Evolutionary conservation across 1,284 basidiomycete genomes (phyloP), one percentile per base, ranked within the genome.

Genomic region (Sanghuangporus sanghuang): DNA sequence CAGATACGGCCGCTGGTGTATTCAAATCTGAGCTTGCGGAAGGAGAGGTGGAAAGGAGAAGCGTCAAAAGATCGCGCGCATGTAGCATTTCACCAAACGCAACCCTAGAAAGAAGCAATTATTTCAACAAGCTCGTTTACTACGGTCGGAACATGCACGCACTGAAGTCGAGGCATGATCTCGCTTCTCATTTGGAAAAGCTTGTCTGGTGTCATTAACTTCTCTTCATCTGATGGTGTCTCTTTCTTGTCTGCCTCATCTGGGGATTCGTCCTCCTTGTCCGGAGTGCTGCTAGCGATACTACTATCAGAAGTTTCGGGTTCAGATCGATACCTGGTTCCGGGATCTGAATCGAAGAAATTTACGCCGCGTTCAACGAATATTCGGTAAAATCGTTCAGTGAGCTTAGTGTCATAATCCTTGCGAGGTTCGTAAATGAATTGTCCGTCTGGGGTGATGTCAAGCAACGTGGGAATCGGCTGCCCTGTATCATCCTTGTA

Each of bases 1-100:
- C 2, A 38, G 63, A 6, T 60, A 32, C 5, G 67, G 49, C 23
- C 12, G 67, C 64, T 27, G 68, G 38, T 6, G 67, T 61, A 44
- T 53, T 62, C n/a, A 64, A 55, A 23, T 60, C 53, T n/a, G 68
- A 46, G 27, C 49, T 9, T 53, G 55, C 42, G 54, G 56, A 38
- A 48, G 66, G 54, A 18, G 69, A 56, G 14, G 69, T 75, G 14
- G 86, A 74, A 4, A 90, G 73, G 32, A 88, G 77, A 32, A 82
- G 71, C 27, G 75, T 75, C 32, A 93, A 74, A 36, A 93, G 75
- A 66, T 91, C 88, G 68, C 81, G 82, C 12, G 89, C 89, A 64
- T 87, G 85, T 6, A 81, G 81, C 82, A 93, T 89, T 74, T 93
- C 91, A 68, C 89, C 89, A 52, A 85, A 73, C 14, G 90, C 87